A percentile compares a stretch with the other conserved stretches of the same genome.
Evolutionary conservation across 2,329 filamentous ascomycete genomes (phyloP).

Genomic region (Dendrostoma leiphaemia): DNA sequence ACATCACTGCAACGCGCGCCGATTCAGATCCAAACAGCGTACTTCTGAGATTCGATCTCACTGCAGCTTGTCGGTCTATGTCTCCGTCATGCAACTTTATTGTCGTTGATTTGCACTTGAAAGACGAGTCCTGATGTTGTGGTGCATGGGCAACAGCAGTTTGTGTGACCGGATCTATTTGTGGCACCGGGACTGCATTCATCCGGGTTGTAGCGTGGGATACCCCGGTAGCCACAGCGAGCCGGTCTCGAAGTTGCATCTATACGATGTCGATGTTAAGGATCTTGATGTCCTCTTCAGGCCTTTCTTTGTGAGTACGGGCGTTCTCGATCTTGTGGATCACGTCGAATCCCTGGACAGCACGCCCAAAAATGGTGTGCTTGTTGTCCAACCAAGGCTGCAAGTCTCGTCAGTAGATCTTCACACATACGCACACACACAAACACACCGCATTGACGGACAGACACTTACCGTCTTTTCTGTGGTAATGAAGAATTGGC

Average conservation of each 20-base stretch:
- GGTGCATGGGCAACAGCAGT: background rate
- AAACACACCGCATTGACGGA: background rate
- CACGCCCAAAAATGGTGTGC: conserved; percentile 93
- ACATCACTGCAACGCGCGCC: background rate
- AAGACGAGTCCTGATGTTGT: background rate
- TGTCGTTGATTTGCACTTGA: background rate
- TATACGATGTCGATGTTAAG: conserved; percentile 73
- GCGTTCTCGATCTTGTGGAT: conserved; percentile 94
- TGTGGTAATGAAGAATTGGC: conserved; percentile 97
- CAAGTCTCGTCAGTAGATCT: conserved; percentile 25
- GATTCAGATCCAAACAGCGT: background rate
- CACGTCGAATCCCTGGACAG: conserved; percentile 87
- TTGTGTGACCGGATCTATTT: background rate
- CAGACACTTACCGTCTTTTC: conserved; percentile 74
- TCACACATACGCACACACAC: background rate
- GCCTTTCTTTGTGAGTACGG: conserved; percentile 85
- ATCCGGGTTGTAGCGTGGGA: background rate
- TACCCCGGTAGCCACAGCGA: no score
- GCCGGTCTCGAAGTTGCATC: background rate
- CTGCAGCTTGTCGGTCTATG: background rate
- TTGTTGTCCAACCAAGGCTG: conserved; percentile 91
- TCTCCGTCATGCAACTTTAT: background rate
- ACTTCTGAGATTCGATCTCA: background rate
- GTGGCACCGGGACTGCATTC: background rate
- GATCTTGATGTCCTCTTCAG: conserved; percentile 96